Evolutionary conservation across 2,329 filamentous ascomycete genomes (phyloP).

Genomic region (Endocalyx cinctus): DNA sequence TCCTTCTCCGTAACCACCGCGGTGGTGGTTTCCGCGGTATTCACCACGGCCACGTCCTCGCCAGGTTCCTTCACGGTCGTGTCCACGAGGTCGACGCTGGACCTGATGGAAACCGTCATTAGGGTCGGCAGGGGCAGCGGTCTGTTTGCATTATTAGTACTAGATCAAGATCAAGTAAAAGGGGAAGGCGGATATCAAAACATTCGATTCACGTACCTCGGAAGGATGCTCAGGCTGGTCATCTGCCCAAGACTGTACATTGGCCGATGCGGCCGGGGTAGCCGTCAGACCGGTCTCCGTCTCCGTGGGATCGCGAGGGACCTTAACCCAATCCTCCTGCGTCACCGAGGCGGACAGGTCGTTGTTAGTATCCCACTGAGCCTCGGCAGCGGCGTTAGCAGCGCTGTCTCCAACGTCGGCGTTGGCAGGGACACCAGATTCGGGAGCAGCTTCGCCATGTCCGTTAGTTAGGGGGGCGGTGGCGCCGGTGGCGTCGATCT

Average conservation of each 20-base stretch:
- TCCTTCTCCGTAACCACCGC: conserved; percentile 22
- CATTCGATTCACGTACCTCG: too few species aligned
- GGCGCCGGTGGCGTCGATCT: conserved; percentile 51
- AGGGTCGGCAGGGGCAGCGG: conserved; percentile 17
- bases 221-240: conserved; percentile 58
- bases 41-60: conserved; percentile 25
- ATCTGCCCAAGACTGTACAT: conserved; percentile 75
- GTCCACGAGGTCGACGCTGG: conserved; percentile 26
- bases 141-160: conserved; percentile 15
- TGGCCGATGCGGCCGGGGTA: conserved; percentile 51
- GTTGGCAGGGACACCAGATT: conserved; percentile 41
- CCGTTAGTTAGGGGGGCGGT: conserved; percentile 37
- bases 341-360: conserved; percentile 37
- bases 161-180: too few species aligned
- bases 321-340: conserved; percentile 71
- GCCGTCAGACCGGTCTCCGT: conserved; percentile 62
- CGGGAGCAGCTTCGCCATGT: conserved; percentile 32
- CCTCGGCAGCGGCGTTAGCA: conserved; percentile 58
- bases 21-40: conserved; percentile 23
- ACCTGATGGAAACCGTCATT: conserved; percentile 29
- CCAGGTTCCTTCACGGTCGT: conserved; percentile 23
- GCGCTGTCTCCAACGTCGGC: conserved; percentile 47
- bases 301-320: conserved; percentile 69
- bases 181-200: too few species aligned
- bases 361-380: conserved; percentile 57